These are phyloP conservation scores for Monosporozyma yasuniensis DNA, from an alignment of 805 yeast species.

Conservation along the genomic window DNA sequence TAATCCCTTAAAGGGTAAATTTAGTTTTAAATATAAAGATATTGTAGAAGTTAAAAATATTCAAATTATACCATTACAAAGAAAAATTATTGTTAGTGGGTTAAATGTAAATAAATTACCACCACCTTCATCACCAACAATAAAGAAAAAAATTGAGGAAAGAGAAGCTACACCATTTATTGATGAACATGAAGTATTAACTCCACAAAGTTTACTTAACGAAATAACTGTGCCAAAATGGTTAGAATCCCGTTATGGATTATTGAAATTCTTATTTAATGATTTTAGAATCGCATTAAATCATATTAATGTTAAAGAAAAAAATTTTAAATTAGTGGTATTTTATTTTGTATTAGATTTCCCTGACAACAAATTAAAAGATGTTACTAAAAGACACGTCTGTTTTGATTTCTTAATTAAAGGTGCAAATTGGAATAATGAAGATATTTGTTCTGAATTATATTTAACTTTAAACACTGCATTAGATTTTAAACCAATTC, in stretches of 20 bases:
- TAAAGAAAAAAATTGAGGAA: no score
- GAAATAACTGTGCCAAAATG: conserved; percentile 1
- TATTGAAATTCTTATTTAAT: conserved; percentile 3
- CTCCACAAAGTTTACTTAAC: neutral
- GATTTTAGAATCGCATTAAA: conserved; percentile 7
- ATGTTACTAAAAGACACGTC: neutral
- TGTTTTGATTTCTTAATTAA: conserved; percentile 5
- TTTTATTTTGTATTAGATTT: conserved; percentile 2
- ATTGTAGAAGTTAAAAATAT: conserved; percentile 11
- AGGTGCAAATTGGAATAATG: conserved; percentile 7
- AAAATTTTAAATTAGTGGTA: conserved; percentile 1
- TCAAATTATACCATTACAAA: conserved; percentile 15
- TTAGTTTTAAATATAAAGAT: conserved; percentile 10
- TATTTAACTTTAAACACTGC: neutral
- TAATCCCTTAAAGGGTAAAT: conserved; percentile 17
- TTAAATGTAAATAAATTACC: conserved; percentile 2
- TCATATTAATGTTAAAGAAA: conserved; percentile 1
- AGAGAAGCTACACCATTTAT: no score
- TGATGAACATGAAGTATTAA: neutral
- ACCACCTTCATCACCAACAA: no score
- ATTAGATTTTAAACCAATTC: neutral
- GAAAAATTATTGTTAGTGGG: conserved; percentile 10
- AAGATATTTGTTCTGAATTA: conserved; percentile 5
- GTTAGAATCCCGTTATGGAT: neutral
- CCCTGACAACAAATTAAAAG: neutral